Evolutionary conservation across 305 asterid genomes (phyloP).

Genomic region (Solanum chacoense): DNA sequence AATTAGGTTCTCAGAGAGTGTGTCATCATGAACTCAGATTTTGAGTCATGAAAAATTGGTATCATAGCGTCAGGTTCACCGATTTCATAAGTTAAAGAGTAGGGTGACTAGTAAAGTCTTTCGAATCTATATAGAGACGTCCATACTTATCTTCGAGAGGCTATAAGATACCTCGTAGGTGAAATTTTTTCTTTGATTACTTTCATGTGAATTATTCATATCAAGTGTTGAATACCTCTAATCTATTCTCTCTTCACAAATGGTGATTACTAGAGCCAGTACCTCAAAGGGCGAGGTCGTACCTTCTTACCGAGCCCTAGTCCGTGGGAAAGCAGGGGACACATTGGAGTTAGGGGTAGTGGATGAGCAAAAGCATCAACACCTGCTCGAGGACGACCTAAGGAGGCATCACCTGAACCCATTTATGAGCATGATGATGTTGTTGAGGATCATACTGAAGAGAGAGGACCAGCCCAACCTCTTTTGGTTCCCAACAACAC

Average conservation of each 20-base stretch:
- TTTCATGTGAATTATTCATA: background rate
- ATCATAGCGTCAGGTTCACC: background rate
- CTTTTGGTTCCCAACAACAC: background rate
- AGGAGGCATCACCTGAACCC: background rate
- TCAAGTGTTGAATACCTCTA: background rate
- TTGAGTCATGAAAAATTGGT: background rate
- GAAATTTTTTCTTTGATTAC: background rate
- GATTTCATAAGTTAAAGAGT: background rate
- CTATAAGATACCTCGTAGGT: background rate
- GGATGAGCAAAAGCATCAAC: background rate
- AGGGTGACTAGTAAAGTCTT: background rate
- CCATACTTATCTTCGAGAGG: background rate
- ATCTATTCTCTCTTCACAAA: no score
- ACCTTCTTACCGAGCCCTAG: background rate
- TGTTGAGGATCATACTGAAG: background rate
- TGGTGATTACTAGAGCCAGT: background rate
- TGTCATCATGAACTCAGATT: background rate
- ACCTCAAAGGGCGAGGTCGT: background rate
- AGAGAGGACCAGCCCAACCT: background rate
- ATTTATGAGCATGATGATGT: background rate
- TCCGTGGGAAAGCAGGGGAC: background rate
- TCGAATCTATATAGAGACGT: background rate
- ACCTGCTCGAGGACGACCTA: background rate
- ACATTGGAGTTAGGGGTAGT: background rate
- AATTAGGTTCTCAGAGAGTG: background rate